Evolutionary conservation across 2,329 filamentous ascomycete genomes (phyloP).

Genomic region (Cladosporium sp.): DNA sequence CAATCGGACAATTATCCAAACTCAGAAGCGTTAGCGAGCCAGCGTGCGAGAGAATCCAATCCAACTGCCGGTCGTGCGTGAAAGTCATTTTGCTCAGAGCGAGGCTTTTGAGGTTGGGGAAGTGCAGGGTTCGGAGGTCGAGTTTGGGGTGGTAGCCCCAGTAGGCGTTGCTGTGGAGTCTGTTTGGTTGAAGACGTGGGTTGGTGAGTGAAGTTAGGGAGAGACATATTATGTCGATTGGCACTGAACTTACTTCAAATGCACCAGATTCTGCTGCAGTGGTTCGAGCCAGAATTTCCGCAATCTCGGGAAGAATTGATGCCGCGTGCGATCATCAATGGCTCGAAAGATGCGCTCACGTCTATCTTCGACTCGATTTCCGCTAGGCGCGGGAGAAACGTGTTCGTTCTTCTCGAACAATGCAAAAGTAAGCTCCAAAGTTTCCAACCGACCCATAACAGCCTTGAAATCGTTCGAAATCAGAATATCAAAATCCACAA

Average conservation of each 20-base stretch:
- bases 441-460: slow-evolving; percentile 17
- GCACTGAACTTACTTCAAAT: too few species aligned
- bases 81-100: slow-evolving; percentile 41
- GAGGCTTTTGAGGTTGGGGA: slow-evolving; percentile 39
- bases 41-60: slow-evolving; percentile 41
- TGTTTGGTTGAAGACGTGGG: too few species aligned
- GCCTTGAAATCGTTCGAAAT: slow-evolving; percentile 16
- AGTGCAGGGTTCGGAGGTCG: slow-evolving; percentile 30
- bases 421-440: background rate
- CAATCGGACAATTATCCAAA: slow-evolving; percentile 37
- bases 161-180: slow-evolving; percentile 34
- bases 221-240: too few species aligned
- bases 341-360: background rate
- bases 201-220: slow-evolving; percentile 33
- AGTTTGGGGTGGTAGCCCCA: slow-evolving; percentile 40
- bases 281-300: slow-evolving; percentile 23
- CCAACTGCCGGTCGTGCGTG: slow-evolving; percentile 42
- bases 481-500: slow-evolving; percentile 11
- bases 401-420: background rate
- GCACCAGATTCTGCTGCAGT: slow-evolving; percentile 8
- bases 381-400: too few species aligned
- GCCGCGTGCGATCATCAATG: slow-evolving; percentile 15
- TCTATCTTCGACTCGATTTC: background rate
- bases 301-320: slow-evolving; percentile 21
- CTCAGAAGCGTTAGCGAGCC: slow-evolving; percentile 38